Conservation (phyloP, 768 basidiomycete species). For the Leccinum disarticulatum region DNA sequence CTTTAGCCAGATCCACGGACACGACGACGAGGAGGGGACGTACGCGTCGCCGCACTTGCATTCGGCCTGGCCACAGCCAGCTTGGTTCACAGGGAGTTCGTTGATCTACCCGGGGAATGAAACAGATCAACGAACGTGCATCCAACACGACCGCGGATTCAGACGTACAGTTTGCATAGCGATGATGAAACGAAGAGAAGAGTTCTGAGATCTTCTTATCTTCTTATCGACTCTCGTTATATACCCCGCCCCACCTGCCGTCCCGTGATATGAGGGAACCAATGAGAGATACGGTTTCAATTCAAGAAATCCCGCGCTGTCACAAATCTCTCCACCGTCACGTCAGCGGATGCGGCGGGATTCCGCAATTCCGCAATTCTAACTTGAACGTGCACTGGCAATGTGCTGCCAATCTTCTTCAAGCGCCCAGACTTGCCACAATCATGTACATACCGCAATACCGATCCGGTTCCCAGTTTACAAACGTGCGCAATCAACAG, state of each 20-base stretch:
- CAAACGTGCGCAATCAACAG: no score
- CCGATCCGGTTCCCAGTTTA: no score
- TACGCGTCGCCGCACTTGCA: not conserved
- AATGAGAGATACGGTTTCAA: not conserved
- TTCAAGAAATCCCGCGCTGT: not conserved
- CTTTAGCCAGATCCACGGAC: not conserved
- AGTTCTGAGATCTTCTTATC: not conserved
- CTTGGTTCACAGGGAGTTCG: not conserved
- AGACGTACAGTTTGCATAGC: not conserved
- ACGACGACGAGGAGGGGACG: not conserved
- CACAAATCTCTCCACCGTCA: not conserved
- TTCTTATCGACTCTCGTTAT: not conserved
- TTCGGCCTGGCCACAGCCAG: not conserved
- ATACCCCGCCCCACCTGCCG: not conserved
- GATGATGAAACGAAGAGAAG: not conserved
- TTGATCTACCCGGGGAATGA: not conserved
- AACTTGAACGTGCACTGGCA: no score
- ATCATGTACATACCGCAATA: no score
- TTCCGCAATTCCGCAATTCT: no score
- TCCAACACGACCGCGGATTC: not conserved
- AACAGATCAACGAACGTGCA: not conserved
- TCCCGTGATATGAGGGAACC: not conserved
- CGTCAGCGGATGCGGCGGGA: not conserved
- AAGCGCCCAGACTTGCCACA: no score
- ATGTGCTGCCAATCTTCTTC: no score